Evolutionary conservation across 1,139 yeast genomes (phyloP), one percentile per base, ranked within the genome.

Genomic region (Geotrichum reessii): DNA sequence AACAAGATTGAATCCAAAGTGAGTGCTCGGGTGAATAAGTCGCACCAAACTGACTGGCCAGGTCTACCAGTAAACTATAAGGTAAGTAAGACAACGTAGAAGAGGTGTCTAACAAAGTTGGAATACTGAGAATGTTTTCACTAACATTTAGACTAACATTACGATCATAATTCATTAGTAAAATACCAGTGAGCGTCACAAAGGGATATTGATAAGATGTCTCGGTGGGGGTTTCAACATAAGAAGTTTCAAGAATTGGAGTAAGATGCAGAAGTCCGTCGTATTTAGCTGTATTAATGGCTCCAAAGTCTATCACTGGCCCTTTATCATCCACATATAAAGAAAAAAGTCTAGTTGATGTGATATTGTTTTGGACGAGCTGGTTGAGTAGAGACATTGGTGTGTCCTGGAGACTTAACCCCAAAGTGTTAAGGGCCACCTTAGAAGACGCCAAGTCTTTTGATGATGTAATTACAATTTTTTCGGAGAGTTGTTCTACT

Each of bases 21-120:
- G 74, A 76, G 9, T 78, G 67, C 17, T 79, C 78, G 2, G 74
- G 68, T 8, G 81, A 78, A 69, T 82, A 88, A 63, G 78, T 80
- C 0, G 96, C 95, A 66, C 85, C 85, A 24, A 86, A 75, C 73
- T 88, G 95, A 21, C 86, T 76, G 0, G 95, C 93, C 48, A 89
- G 71, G 65, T 82, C 82, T 54, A 87, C 78, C 52, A 88, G 74
- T 1, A 82, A 70, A 51, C 80, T 78, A 56, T 81, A 73, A 0
- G 96, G 96, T 53, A 88, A 70, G 66, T 76, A 81, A 31, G 79
- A 78, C 66, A 74, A 78, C n/a, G 73, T 64, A 40, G 79, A 74
- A 60, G 89, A 74, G 1, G 88, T 74, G 67, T 87, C 93, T 31
- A 88, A 68, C 11, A 87, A 61, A 0, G 85, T 86, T 0, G 93